phyloP scores from a whole-genome alignment of 371 early-diverging fungal species.

The Dichotomocladium elegans region DNA sequence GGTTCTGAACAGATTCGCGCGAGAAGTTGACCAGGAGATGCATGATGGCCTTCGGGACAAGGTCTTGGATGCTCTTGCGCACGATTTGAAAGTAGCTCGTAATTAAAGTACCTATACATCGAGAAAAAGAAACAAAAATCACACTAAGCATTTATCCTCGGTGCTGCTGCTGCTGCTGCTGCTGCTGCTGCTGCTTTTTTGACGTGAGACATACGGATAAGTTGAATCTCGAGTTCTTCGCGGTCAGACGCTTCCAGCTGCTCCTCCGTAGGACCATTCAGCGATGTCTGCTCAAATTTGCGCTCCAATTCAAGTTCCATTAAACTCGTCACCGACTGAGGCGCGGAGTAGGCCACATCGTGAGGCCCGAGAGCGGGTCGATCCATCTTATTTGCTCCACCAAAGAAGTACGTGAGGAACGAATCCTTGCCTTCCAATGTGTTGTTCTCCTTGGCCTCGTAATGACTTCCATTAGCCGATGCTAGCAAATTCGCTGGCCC shows the following conservation, averaged over 20 bases:
- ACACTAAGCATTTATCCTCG: too few relatives aligned
- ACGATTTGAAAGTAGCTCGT: constrained; percentile 23
- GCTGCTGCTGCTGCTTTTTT: too few relatives aligned
- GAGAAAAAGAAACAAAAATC: too few relatives aligned
- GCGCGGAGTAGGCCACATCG: constrained; percentile 32
- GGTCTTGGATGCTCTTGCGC: constrained; percentile 80
- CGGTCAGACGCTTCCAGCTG: constrained; percentile 55
- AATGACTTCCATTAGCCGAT: too few relatives aligned
- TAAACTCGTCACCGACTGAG: constrained; percentile 39
- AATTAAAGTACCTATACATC: constrained; percentile 32
- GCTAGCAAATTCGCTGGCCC: constrained; percentile 5
- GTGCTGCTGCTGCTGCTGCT: too few relatives aligned
- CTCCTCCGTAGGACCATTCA: constrained; percentile 17
- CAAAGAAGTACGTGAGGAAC: constrained; percentile 78
- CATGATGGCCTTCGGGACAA: constrained; percentile 94
- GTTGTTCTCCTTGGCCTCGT: too few relatives aligned
- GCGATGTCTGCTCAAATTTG: constrained; percentile 25
- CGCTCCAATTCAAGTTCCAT: constrained; percentile 44
- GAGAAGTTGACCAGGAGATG: constrained; percentile 76
- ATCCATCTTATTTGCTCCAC: constrained; percentile 47
- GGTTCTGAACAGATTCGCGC: constrained; percentile 76
- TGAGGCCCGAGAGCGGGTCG: constrained; percentile 39
- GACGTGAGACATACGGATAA: constrained; percentile 81
- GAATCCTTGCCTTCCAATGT: constrained; percentile 44
- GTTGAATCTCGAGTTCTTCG: constrained; percentile 79